Conservation (phyloP, 306 rosid genomes). For the Benincasa hispida region DNA sequence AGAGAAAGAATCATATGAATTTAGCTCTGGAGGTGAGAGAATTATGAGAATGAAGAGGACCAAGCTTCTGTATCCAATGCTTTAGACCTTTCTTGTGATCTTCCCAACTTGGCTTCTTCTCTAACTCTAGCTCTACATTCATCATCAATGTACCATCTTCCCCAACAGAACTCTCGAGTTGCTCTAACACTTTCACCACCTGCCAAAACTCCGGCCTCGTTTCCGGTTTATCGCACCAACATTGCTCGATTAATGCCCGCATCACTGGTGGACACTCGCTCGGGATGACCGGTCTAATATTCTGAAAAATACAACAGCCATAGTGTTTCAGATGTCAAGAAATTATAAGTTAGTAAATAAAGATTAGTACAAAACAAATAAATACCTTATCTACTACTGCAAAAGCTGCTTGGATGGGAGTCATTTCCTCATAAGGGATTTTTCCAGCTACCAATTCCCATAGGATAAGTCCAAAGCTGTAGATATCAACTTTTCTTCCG, state of each 20-base stretch:
- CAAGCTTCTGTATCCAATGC: slow-evolving; percentile 86
- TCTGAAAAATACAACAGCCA: slow-evolving; percentile 26
- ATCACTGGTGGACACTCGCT: slow-evolving; percentile 49
- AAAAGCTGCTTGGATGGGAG: slow-evolving; percentile 90
- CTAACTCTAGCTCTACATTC: slow-evolving; percentile 10
- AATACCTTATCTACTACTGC: slow-evolving; percentile 86
- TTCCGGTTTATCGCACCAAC: slow-evolving; percentile 71
- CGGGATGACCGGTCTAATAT: slow-evolving; percentile 60
- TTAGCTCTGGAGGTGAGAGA: slow-evolving; percentile 53
- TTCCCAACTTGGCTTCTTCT: slow-evolving; percentile 27
- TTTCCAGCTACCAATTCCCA: slow-evolving; percentile 86
- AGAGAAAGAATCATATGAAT: slow-evolving; percentile 43
- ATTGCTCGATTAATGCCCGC: slow-evolving; percentile 74
- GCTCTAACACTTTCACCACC: slow-evolving; percentile 76
- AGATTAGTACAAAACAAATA: neutral
- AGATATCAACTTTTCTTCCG: slow-evolving; percentile 76
- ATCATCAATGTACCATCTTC: slow-evolving; percentile 55
- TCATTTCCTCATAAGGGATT: slow-evolving; percentile 86
- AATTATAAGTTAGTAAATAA: neutral
- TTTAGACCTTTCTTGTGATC: slow-evolving; percentile 79
- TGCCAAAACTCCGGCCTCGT: slow-evolving; percentile 93
- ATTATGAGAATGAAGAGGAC: slow-evolving; percentile 37
- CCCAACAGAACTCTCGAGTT: slow-evolving; percentile 54
- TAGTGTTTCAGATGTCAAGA: neutral
- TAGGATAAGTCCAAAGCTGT: slow-evolving; percentile 79